A percentile compares a stretch with the other conserved stretches of the same genome.
Evolutionary conservation across 2,329 filamentous ascomycete genomes (phyloP).

Genomic region (Mycosphaerelloides madeirae): DNA sequence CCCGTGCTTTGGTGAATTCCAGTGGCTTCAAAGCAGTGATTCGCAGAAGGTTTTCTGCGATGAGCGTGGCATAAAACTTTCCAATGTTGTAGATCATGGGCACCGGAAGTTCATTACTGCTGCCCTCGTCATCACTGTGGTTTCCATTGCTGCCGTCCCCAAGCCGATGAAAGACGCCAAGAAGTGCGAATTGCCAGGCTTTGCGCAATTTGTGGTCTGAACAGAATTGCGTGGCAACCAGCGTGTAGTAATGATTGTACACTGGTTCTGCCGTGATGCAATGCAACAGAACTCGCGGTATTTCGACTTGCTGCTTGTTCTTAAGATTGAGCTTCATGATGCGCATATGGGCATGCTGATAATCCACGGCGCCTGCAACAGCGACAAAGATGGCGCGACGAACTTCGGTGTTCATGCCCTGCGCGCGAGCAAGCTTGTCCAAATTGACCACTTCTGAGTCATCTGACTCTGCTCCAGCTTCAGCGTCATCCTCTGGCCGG

Average conservation of each 20-base stretch:
- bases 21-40: conserved; percentile 62
- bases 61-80: conserved; percentile 60
- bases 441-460: conserved; percentile 54
- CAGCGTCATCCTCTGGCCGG: conserved; percentile 16
- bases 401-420: conserved; percentile 82
- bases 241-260: conserved; percentile 91
- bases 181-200: conserved; percentile 81
- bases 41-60: conserved; percentile 55
- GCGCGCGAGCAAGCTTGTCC: conserved; percentile 66
- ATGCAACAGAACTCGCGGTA: conserved; percentile 80
- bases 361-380: conserved; percentile 79
- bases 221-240: conserved; percentile 76
- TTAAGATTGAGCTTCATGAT: conserved; percentile 80
- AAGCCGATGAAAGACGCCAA: conserved; percentile 78
- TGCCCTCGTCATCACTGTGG: conserved; percentile 51
- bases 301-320: conserved; percentile 77
- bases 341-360: conserved; percentile 74
- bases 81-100: conserved; percentile 63
- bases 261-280: conserved; percentile 76
- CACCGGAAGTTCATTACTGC: conserved; percentile 51
- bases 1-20: conserved; percentile 71
- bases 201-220: conserved; percentile 68
- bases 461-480: conserved; percentile 39
- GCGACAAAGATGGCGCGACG: conserved; percentile 89
- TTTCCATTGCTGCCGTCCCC: conserved; percentile 71